Evolutionary conservation across 768 basidiomycete genomes (phyloP).

Genomic region (Naganishia kalamii): DNA sequence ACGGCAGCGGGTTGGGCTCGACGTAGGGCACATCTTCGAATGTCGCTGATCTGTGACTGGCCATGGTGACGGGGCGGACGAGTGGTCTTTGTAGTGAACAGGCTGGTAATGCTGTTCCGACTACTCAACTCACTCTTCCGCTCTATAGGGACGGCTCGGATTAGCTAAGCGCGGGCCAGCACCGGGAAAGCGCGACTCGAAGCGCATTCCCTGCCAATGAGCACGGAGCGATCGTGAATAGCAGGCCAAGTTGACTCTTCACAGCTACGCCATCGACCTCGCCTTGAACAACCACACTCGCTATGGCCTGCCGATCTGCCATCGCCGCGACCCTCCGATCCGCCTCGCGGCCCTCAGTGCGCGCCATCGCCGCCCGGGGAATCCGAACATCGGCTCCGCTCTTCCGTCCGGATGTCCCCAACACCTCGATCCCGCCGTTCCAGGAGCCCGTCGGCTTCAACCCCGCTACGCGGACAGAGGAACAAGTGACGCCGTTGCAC

Average conservation of each 20-base stretch:
- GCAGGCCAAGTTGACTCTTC: neutral
- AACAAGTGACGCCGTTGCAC: constrained; percentile 72
- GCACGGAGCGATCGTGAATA: constrained; percentile 26
- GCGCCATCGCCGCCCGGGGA: neutral
- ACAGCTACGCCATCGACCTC: neutral
- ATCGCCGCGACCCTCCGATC: constrained; percentile 8
- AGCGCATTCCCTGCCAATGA: constrained; percentile 61
- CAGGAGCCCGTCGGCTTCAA: constrained; percentile 83
- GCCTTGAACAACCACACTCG: neutral
- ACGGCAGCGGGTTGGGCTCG: constrained; percentile 48
- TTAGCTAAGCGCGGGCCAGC: constrained; percentile 3
- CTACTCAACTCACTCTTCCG: neutral
- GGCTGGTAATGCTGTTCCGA: neutral
- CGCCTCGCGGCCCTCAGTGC: neutral
- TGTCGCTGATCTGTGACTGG: constrained; percentile 26
- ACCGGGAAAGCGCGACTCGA: constrained; percentile 48
- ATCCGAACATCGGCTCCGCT: neutral
- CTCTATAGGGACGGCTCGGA: neutral
- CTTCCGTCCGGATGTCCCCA: constrained; percentile 15
- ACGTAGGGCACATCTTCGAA: constrained; percentile 41
- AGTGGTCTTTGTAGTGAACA: neutral
- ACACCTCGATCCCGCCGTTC: constrained; percentile 60
- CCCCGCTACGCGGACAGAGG: constrained; percentile 65
- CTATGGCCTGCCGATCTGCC: constrained; percentile 6
- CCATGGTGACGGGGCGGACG: constrained; percentile 10